A percentile compares a stretch with the other conserved stretches of the same genome.
Conservation (phyloP, 768 basidiomycete species). For the Suillus subaureus region DNA sequence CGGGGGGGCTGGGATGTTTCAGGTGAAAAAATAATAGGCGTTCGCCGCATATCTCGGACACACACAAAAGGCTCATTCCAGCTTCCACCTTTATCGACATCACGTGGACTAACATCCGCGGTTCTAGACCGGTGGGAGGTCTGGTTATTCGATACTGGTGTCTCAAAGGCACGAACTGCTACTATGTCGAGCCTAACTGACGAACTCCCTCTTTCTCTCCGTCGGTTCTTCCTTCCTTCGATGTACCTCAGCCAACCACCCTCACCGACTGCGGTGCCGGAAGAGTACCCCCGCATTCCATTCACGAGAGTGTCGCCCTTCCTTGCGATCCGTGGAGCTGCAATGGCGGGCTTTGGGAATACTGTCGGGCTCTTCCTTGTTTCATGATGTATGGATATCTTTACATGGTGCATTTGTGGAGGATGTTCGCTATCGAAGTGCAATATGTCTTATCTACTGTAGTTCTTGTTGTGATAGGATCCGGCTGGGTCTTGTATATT, state of each 20-base stretch:
- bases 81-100: slow-evolving; percentile 17
- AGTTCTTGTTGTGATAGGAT: slow-evolving; percentile 7
- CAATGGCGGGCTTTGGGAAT: slow-evolving; percentile 78
- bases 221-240: slow-evolving; percentile 11
- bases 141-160: slow-evolving; percentile 72
- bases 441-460: slow-evolving; percentile 1
- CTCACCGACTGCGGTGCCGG: slow-evolving; percentile 4
- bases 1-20: slow-evolving; percentile 78
- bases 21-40: slow-evolving; percentile 60
- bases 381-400: slow-evolving; percentile 10
- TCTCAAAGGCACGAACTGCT: slow-evolving; percentile 50
- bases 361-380: slow-evolving; percentile 59
- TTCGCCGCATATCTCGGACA: slow-evolving; percentile 64
- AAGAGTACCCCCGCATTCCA: slow-evolving; percentile 59
- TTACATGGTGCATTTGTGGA: neutral
- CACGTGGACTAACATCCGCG: slow-evolving; percentile 55
- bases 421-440: neutral
- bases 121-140: slow-evolving; percentile 83
- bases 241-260: slow-evolving; percentile 9
- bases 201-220: slow-evolving; percentile 24
- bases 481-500: slow-evolving; percentile 4
- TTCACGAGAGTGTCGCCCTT: slow-evolving; percentile 78
- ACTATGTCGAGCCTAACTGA: slow-evolving; percentile 49
- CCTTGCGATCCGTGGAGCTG: slow-evolving; percentile 48
- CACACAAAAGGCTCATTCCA: slow-evolving; percentile 29